Evolutionary conservation across 805 yeast species (phyloP), one percentile per base, ranked within the genome.

Genomic region (Vanderwaltozyma tropicalis): DNA sequence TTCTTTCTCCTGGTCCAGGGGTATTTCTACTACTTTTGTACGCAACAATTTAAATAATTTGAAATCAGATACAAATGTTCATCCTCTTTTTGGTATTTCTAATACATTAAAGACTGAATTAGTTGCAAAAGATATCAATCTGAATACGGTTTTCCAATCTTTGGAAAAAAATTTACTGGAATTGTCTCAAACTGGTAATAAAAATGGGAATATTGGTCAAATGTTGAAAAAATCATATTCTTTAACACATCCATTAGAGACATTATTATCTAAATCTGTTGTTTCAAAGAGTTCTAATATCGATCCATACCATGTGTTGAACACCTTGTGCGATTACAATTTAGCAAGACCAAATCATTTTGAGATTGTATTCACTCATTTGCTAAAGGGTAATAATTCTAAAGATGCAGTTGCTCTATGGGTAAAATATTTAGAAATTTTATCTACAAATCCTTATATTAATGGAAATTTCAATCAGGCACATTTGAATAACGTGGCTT

Each of bases 331-430:
- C 21, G 48, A 50, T 15, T 46, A 46, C 34, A 44, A 50, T 10
- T 41, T 57, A 22, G 57, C 58, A 3, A 41, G 58, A 17, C 48
- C 56, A 8, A 42, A 49, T 21, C 61, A 57, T 44, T 57, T 56
- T 28, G 46, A 44, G 20, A 40, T 50, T 4, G 50, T 57, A 1
- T 41, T 55, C 42, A 45, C 43, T 31, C 33, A 50, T 25, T 44
- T 50, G 17, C 26, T 57, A 14, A n/a, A 19, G 2, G 31, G 46
- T 6, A 45, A 41, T 7, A 35, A 39, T 19, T 47, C 48, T 10
- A 51, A 55, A 34, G 61, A 56, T 34, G 59, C 48, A 2, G 44
- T 57, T 37, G 53, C 54, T 3, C 39, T 56, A n/a, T 57, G 61
- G 61, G 50, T 57, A 4, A 55, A 48, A 32, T 57, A 47, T 38